Conservation (phyloP, 805 yeast genomes). For the Metschnikowia continentalis region DNA sequence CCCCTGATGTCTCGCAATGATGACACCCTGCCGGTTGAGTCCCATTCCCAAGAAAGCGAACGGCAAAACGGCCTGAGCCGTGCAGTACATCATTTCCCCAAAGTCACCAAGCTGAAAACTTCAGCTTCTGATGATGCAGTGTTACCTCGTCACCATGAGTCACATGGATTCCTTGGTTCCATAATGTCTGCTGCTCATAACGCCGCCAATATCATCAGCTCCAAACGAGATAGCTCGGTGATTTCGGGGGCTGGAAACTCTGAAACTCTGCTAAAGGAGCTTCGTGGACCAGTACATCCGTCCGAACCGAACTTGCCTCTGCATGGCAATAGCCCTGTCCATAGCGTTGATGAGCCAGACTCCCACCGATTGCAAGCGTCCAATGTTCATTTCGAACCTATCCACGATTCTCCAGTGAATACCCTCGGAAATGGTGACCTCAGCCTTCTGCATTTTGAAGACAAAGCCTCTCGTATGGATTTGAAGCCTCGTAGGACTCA, state of each 20-base stretch:
- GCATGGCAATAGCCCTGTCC: background rate
- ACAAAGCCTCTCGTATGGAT: background rate
- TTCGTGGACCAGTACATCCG: background rate
- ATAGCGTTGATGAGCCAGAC: background rate
- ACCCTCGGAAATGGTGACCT: slow-evolving; percentile 50
- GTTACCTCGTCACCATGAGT: slow-evolving; percentile 6
- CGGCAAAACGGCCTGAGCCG: background rate
- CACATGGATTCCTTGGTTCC: slow-evolving; percentile 39
- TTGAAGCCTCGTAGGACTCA: slow-evolving; percentile 14
- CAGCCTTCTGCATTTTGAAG: slow-evolving; percentile 27
- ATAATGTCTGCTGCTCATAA: slow-evolving; percentile 46
- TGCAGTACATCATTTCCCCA: background rate
- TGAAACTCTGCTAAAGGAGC: background rate
- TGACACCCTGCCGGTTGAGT: background rate
- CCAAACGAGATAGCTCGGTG: slow-evolving; percentile 8
- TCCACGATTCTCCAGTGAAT: slow-evolving; percentile 43
- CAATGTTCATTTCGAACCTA: slow-evolving; percentile 44
- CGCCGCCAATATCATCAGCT: slow-evolving; percentile 31
- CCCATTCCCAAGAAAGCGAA: background rate
- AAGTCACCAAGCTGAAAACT: background rate
- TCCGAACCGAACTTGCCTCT: background rate
- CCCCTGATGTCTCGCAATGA: background rate
- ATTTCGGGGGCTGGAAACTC: background rate
- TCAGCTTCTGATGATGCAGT: background rate
- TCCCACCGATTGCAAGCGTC: slow-evolving; percentile 11